Conservation (phyloP, 192 early-diverging fungal species). For the Funneliformis geosporum region DNA sequence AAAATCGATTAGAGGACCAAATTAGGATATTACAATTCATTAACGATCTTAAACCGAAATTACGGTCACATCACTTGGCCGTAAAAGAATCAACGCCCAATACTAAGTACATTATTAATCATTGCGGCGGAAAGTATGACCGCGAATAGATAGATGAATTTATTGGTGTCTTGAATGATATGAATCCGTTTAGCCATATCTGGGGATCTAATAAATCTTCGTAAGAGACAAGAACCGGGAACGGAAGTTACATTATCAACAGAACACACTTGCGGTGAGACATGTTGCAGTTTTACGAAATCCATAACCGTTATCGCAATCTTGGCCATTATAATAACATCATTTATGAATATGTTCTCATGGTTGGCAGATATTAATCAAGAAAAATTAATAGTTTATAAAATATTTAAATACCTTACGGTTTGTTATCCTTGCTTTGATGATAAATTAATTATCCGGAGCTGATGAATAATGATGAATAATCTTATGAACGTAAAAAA, state of each 20-base stretch:
- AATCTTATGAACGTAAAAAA: neutral
- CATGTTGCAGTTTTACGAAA: constrained; percentile 20
- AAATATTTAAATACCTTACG: constrained; percentile 15
- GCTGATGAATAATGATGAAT: neutral
- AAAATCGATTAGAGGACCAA: neutral
- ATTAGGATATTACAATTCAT: constrained; percentile 4
- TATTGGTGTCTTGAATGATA: neutral
- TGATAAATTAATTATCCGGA: constrained; percentile 6
- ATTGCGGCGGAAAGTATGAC: neutral
- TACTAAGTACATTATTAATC: neutral
- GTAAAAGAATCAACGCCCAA: constrained; percentile 1
- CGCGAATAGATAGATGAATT: neutral
- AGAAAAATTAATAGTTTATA: constrained; percentile 17
- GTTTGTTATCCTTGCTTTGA: constrained; percentile 29
- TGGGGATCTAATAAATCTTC: neutral
- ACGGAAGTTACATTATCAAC: neutral
- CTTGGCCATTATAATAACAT: constrained; percentile 23
- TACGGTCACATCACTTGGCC: neutral
- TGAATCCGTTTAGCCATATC: neutral
- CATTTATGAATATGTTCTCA: constrained; percentile 21
- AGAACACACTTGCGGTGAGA: neutral
- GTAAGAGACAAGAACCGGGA: neutral
- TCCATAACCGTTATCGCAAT: constrained; percentile 2
- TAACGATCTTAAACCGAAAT: neutral
- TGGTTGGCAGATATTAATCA: constrained; percentile 22